Conservation (phyloP, 192 early-diverging fungal species). For the Phycomyces nitens region DNA sequence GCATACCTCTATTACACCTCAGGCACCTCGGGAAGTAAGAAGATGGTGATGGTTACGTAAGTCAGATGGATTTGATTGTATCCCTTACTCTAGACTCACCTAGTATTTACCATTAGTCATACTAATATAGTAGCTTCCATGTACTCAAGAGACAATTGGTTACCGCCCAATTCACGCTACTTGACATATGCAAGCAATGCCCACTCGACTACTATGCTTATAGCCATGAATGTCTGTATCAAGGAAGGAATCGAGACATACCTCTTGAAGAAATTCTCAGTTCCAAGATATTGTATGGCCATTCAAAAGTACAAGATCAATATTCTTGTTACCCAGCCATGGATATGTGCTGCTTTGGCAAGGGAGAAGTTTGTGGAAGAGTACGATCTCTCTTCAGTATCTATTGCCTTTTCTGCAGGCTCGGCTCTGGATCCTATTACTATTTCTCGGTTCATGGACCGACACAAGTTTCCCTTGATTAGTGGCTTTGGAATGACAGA, state of each 20-base stretch:
- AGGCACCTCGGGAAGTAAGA: background rate
- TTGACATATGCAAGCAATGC: background rate
- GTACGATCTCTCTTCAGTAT: constrained; percentile 32
- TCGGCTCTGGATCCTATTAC: constrained; percentile 2
- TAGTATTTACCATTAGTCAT: background rate
- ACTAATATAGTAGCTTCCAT: background rate
- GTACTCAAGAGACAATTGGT: background rate
- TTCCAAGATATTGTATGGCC: constrained; percentile 40
- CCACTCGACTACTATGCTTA: background rate
- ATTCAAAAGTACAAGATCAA: constrained; percentile 59
- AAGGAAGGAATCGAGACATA: background rate
- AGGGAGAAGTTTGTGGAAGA: constrained; percentile 28
- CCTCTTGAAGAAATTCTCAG: constrained; percentile 54
- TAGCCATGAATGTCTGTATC: background rate
- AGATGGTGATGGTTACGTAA: background rate
- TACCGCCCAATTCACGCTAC: background rate
- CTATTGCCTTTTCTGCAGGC: background rate
- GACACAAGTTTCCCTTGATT: constrained; percentile 12
- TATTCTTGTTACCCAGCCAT: constrained; percentile 57
- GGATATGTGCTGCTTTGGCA: constrained; percentile 57
- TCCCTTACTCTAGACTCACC: background rate
- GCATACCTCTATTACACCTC: background rate
- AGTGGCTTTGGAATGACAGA: constrained; percentile 37
- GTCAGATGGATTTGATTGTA: background rate
- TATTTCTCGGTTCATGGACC: background rate